These are phyloP conservation scores for Phlebiopsis gigantea DNA, from an alignment of 768 basidiomycete genomes.

Conservation along the genomic window DNA sequence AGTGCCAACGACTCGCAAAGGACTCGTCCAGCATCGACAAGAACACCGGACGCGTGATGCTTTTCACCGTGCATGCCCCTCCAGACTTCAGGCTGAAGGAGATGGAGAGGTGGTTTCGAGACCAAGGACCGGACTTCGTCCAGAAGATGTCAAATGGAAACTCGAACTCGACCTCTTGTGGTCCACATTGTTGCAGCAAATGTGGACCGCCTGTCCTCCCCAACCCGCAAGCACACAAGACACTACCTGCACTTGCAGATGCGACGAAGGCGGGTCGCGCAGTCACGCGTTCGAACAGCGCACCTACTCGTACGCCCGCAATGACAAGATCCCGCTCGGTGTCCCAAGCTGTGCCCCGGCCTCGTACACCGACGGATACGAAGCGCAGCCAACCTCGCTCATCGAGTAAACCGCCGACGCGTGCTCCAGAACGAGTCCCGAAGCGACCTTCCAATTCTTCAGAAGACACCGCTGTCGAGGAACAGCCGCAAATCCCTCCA, in stretches of 20 bases:
- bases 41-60: constrained; percentile 38
- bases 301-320: not conserved
- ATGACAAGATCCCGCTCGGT: not conserved
- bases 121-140: constrained; percentile 29
- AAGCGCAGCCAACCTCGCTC: not conserved
- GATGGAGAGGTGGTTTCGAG: constrained; percentile 73
- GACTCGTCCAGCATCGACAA: constrained; percentile 34
- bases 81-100: constrained; percentile 71
- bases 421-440: constrained; percentile 15
- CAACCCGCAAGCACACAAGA: not conserved
- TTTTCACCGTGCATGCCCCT: constrained; percentile 65
- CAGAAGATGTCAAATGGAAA: constrained; percentile 5
- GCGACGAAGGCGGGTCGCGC: not conserved
- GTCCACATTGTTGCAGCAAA: constrained; percentile 21
- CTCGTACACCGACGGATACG: not conserved
- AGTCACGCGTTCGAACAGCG: constrained; percentile 3
- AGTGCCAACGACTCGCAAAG: constrained; percentile 62
- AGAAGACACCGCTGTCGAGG: constrained; percentile 12
- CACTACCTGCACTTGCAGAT: not conserved
- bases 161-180: not conserved
- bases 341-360: not conserved
- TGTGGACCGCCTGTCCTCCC: constrained; percentile 11
- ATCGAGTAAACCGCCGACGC: not conserved
- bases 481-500: not conserved
- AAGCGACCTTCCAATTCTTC: constrained; percentile 14